These are phyloP conservation scores for Thelephora terrestris DNA, from an alignment of 1,284 basidiomycete species.

Conservation along the genomic window DNA sequence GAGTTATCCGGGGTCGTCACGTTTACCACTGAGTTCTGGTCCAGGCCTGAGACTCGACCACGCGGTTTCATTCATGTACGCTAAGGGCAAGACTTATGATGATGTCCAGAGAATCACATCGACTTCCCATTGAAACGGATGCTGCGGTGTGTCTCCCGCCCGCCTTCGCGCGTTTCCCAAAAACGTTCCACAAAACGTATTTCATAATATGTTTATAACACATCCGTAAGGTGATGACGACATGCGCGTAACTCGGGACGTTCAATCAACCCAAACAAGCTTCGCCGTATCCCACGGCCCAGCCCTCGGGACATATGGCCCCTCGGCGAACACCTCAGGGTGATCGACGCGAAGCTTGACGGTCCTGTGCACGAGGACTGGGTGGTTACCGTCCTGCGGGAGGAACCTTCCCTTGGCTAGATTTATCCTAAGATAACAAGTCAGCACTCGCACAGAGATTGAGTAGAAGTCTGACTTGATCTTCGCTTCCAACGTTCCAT, in stretches of 20 bases:
- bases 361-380: conserved; percentile 37
- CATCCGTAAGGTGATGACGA: too few species aligned
- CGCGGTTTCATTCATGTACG: too few species aligned
- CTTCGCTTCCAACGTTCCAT: conserved; percentile 23
- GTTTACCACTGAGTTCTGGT: too few species aligned
- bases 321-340: conserved; percentile 28
- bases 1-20: too few species aligned
- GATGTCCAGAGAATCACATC: too few species aligned
- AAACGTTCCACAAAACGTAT: too few species aligned
- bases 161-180: too few species aligned
- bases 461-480: conserved; percentile 28
- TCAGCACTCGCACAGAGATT: conserved; percentile 1
- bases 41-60: too few species aligned
- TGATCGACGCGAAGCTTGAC: conserved; percentile 39
- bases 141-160: too few species aligned
- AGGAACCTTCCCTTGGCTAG: conserved; percentile 34
- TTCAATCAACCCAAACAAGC: neutral
- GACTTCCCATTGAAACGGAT: too few species aligned
- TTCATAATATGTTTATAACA: too few species aligned
- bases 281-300: neutral
- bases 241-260: neutral
- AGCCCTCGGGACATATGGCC: neutral
- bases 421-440: conserved; percentile 41
- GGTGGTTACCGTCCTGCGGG: conserved; percentile 29
- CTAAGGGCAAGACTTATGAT: too few species aligned